Evolutionary conservation across 306 rosid species (phyloP).

Genomic region (Castanospermum australe): DNA sequence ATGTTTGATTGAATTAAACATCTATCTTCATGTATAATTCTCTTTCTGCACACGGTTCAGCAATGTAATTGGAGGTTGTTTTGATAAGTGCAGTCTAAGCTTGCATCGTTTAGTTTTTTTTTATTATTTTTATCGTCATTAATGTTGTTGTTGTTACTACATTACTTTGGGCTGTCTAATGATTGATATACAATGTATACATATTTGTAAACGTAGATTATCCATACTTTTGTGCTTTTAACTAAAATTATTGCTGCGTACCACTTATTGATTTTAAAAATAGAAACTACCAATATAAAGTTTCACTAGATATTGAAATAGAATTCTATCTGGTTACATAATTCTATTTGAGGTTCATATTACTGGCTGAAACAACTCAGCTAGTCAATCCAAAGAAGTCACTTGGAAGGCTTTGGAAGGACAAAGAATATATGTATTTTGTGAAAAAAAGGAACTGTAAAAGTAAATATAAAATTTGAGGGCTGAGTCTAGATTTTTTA

Average conservation of each 20-base stretch:
- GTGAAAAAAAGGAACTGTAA: background rate
- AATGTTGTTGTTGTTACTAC: background rate
- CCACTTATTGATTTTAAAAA: background rate
- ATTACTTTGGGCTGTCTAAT: background rate
- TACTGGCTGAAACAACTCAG: background rate
- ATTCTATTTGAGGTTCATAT: background rate
- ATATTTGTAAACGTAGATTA: background rate
- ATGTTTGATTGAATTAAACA: slow-evolving; percentile 14
- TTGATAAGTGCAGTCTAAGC: background rate
- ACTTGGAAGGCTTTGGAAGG: background rate
- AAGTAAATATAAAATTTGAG: background rate
- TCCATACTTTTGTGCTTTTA: background rate
- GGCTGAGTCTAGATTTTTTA: background rate
- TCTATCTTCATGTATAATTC: background rate
- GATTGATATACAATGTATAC: background rate
- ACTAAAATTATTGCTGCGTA: background rate
- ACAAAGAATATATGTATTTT: background rate
- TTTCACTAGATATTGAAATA: background rate
- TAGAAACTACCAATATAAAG: background rate
- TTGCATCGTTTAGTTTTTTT: background rate
- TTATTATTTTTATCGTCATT: background rate
- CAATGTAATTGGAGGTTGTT: slow-evolving; percentile 3
- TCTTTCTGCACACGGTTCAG: background rate
- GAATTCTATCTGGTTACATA: background rate
- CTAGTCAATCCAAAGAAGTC: background rate